Evolutionary conservation across 2,329 filamentous ascomycete species (phyloP), one percentile per base, ranked within the genome.

Genomic region (Colletotrichum incanum): DNA sequence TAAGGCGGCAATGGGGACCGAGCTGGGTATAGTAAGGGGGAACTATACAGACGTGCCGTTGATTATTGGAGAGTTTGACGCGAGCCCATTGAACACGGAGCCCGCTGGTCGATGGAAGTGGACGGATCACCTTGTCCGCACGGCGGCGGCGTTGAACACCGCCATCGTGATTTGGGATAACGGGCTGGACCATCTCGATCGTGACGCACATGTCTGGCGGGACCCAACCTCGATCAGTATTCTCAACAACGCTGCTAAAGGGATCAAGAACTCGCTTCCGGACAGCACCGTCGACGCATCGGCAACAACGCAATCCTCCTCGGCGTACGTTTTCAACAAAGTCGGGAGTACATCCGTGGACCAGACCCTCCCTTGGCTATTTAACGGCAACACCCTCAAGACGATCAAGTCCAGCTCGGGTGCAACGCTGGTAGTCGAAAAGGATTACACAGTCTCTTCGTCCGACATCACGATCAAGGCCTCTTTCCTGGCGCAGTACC

Each of bases 121-220:
- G 76, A 87, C 85, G 65, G 88, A 91, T 77, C 83, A 85, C 71
- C 82, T 91, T 65, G 78, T 86, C 26, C 84, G 84, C 37, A 86
- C 83, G 0, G 86, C 86, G 0, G 82, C 80, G 1, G 83, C 85
- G 56, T 86, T 89, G 74, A 82, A 86, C 72, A 88, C 87, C 9
- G 79, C 85, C 1, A 83, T 85, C 4, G 81, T 90, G 1, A 77
- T 91, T 7, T 91, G 89, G 89, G 89, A 91, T 76, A 91, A 90
- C 70, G 88, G 89, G 0, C 77, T 82, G 2, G 89, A 90, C 74
- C 86, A 88, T 50, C 81, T 90, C 14, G 82, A 91, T 74, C 86
- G 89, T 47, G 79, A 79, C 2, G 80, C 84, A 0, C 82, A 84
- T 56, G 75, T 76, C 2, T 91, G 88, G 87, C 81, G 85, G 23